Evolutionary conservation across 192 early-diverging fungal species (phyloP).

Genomic region (Coemansia sp.): DNA sequence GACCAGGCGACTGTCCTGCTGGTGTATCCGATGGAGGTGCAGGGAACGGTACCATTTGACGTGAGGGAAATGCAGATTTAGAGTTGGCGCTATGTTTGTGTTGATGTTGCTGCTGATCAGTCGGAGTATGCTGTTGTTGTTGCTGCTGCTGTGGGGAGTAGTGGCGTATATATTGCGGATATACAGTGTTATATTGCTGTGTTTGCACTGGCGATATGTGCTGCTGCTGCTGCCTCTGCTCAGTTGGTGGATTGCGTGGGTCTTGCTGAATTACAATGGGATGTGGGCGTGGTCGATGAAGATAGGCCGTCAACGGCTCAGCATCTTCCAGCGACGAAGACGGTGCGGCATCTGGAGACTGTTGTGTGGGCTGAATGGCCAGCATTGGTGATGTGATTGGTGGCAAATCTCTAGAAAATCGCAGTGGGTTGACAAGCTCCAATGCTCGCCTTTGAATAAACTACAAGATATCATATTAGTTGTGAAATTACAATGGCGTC

Average conservation of each 20-base stretch:
- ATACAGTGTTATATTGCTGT: constrained; percentile 13
- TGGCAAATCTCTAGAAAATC: constrained; percentile 35
- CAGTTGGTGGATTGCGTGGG: constrained; percentile 9
- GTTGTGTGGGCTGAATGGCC: constrained; percentile 27
- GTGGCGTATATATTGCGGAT: constrained; percentile 13
- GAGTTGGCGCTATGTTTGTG: constrained; percentile 10
- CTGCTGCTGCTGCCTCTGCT: constrained; percentile 12
- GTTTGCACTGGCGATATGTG: constrained; percentile 6
- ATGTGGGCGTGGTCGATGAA: constrained; percentile 27
- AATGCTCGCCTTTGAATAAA: constrained; percentile 45
- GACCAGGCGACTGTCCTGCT: neutral
- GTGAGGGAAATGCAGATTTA: neutral
- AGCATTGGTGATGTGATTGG: constrained; percentile 42
- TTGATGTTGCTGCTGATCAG: constrained; percentile 15
- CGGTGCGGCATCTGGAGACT: constrained; percentile 20
- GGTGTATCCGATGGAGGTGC: constrained; percentile 9
- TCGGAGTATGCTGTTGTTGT: neutral
- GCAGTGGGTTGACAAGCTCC: constrained; percentile 35
- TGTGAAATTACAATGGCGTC: neutral
- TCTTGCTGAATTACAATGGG: neutral
- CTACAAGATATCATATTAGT: constrained; percentile 6
- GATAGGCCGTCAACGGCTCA: constrained; percentile 39
- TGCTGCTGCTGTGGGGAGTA: constrained; percentile 11
- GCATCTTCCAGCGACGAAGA: constrained; percentile 35
- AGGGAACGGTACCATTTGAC: constrained; percentile 21